Conservation (phyloP, 306 rosid genomes). For the Medicago truncatula region DNA sequence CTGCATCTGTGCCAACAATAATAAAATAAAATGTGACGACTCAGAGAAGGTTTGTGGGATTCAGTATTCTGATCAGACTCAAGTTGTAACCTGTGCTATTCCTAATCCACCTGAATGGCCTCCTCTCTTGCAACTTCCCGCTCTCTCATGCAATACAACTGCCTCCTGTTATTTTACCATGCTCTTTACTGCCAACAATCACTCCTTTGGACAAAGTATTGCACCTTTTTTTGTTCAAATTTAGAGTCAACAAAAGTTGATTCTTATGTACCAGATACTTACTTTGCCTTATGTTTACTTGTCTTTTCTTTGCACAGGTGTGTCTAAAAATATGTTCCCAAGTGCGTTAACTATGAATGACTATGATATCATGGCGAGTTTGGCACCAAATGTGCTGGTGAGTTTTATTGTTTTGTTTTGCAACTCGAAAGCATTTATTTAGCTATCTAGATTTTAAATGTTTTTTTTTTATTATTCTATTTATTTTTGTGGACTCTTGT, state of each 20-base stretch:
- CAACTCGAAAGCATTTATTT: background rate
- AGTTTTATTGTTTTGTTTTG: conserved; percentile 34
- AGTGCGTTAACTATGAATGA: conserved; percentile 43
- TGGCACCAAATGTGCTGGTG: conserved; percentile 61
- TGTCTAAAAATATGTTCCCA: conserved; percentile 58
- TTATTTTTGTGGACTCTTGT: conserved; percentile 2
- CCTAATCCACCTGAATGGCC: conserved; percentile 74
- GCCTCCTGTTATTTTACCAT: conserved; percentile 38
- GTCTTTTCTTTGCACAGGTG: conserved; percentile 48
- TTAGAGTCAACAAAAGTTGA: too few relatives aligned
- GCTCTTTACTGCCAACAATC: conserved; percentile 73
- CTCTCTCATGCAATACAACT: conserved; percentile 12
- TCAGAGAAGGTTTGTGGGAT: conserved; percentile 61
- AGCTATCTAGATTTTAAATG: background rate
- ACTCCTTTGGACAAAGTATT: conserved; percentile 52
- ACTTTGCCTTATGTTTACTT: background rate
- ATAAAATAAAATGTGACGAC: conserved; percentile 44
- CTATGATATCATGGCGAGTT: conserved; percentile 42
- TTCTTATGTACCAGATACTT: too few relatives aligned
- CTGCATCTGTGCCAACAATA: conserved; percentile 44
- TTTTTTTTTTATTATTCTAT: background rate
- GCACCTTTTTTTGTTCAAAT: background rate
- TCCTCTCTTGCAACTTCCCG: conserved; percentile 67
- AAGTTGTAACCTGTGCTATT: conserved; percentile 54
- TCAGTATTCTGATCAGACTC: conserved; percentile 53